Evolutionary conservation across 805 yeast species (phyloP).

Genomic region (Zygosaccharomyces rouxii): DNA sequence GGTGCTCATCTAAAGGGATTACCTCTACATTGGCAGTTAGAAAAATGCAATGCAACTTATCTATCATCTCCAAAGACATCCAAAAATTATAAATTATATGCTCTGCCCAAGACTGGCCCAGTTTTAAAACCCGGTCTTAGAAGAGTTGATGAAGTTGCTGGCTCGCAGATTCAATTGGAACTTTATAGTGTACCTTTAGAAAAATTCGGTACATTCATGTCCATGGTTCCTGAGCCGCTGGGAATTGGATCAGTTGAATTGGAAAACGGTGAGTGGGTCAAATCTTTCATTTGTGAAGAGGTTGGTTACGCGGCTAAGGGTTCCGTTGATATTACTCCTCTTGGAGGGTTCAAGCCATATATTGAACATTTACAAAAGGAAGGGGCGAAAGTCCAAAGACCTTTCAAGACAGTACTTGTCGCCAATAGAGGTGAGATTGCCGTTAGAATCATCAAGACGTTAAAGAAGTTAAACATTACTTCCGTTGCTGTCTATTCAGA

Average conservation of each 20-base stretch:
- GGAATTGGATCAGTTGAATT: slow-evolving; percentile 93
- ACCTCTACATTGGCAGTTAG: slow-evolving; percentile 91
- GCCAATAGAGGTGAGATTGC: slow-evolving; percentile 99
- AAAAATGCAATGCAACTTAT: slow-evolving; percentile 73
- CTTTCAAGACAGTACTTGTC: slow-evolving; percentile 80
- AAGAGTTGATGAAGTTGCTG: slow-evolving; percentile 50
- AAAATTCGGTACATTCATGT: slow-evolving; percentile 74
- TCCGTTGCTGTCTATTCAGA: slow-evolving; percentile 89
- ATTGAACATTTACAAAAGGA: slow-evolving; percentile 18
- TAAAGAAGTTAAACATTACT: slow-evolving; percentile 71
- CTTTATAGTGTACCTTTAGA: slow-evolving; percentile 77
- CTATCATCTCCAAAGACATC: slow-evolving; percentile 66
- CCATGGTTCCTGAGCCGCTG: slow-evolving; percentile 89
- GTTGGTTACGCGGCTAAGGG: slow-evolving; percentile 69
- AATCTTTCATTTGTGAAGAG: slow-evolving; percentile 94
- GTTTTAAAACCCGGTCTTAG: slow-evolving; percentile 86
- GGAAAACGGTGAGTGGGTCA: slow-evolving; percentile 74
- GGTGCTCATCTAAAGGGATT: slow-evolving; percentile 92
- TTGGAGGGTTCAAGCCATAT: slow-evolving; percentile 85
- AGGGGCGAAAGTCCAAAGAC: slow-evolving; percentile 41
- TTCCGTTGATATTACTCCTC: slow-evolving; percentile 73
- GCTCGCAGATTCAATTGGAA: slow-evolving; percentile 67
- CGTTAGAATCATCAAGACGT: slow-evolving; percentile 84
- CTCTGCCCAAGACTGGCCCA: slow-evolving; percentile 78
- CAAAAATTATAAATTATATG: slow-evolving; percentile 67